phyloP scores from a whole-genome alignment of 2,329 filamentous ascomycete species.

The Raffaelea albimanens region DNA sequence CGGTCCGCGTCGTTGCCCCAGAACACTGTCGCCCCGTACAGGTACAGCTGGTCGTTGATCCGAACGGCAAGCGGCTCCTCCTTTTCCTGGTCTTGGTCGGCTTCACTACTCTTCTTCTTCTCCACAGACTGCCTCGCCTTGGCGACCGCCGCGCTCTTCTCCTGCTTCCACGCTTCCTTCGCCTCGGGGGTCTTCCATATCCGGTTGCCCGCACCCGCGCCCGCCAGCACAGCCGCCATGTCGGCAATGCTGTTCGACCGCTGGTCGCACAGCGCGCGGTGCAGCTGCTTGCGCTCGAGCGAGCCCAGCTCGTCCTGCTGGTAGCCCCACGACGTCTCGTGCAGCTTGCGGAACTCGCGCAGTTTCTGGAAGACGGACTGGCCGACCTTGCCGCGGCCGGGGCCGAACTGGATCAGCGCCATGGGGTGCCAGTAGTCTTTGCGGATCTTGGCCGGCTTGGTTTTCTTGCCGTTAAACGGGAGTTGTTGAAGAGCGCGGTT shows the following conservation, averaged over 20 bases:
- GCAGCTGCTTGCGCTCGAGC: conserved; percentile 34
- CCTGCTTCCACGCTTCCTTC: conserved; percentile 7
- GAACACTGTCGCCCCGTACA: conserved; percentile 32
- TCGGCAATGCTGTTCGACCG: conserved; percentile 54
- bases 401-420: conserved; percentile 48
- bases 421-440: conserved; percentile 59
- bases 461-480: conserved; percentile 59
- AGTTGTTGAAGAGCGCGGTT: conserved; percentile 26
- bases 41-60: conserved; percentile 4
- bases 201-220: conserved; percentile 40
- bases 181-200: conserved; percentile 19
- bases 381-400: conserved; percentile 42
- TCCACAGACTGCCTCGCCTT: conserved; percentile 6
- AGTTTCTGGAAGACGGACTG: conserved; percentile 53
- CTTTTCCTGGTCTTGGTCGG: conserved; percentile 2
- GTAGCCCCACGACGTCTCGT: conserved; percentile 51
- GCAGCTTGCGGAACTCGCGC: conserved; percentile 53
- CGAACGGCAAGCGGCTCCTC: not conserved
- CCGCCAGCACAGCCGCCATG: conserved; percentile 48
- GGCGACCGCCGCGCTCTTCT: conserved; percentile 6
- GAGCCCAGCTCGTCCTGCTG: conserved; percentile 31
- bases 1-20: conserved; percentile 41
- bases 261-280: conserved; percentile 46
- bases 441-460: conserved; percentile 50
- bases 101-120: not conserved